phyloP scores from a whole-genome alignment of 768 basidiomycete genomes.

The Suillus spraguei region DNA sequence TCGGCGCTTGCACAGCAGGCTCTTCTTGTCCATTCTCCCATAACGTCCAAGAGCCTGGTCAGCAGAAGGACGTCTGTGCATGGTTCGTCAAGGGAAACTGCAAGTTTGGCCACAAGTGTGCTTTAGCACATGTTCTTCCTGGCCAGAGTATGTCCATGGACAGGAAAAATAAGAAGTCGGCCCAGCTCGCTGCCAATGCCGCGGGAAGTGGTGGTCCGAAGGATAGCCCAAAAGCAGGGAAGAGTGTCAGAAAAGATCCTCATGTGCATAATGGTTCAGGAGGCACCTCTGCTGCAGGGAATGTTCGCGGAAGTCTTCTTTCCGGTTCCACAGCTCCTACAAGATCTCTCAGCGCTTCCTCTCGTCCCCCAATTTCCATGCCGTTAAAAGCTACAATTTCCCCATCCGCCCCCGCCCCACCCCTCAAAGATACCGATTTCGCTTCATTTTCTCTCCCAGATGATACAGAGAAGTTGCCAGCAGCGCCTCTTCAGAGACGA shows the following conservation, averaged over 20 bases:
- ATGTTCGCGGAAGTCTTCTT: constrained; percentile 29
- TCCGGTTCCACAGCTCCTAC: constrained; percentile 73
- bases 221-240: constrained; percentile 38
- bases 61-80: constrained; percentile 78
- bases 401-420: constrained; percentile 79
- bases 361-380: constrained; percentile 66
- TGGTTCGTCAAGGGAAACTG: constrained; percentile 96
- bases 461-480: constrained; percentile 51
- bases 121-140: constrained; percentile 91
- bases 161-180: constrained; percentile 95
- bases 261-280: constrained; percentile 26
- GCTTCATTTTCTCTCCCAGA: constrained; percentile 69
- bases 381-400: constrained; percentile 72
- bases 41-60: constrained; percentile 66
- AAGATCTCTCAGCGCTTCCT: constrained; percentile 43
- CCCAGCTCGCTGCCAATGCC: constrained; percentile 63
- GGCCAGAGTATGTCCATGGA: constrained; percentile 97
- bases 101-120: constrained; percentile 82
- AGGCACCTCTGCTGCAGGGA: constrained; percentile 13
- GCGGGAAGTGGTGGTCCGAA: constrained; percentile 32
- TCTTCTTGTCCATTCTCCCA: constrained; percentile 97
- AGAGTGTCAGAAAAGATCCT: constrained; percentile 38
- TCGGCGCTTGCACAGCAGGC: constrained; percentile 92
- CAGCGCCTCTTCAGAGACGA: constrained; percentile 40
- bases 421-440: constrained; percentile 76